Percentiles rank a stretch among this genome's conserved stretches.
Evolutionary conservation across 306 rosid genomes (phyloP).

Genomic region (Vigna radiata): DNA sequence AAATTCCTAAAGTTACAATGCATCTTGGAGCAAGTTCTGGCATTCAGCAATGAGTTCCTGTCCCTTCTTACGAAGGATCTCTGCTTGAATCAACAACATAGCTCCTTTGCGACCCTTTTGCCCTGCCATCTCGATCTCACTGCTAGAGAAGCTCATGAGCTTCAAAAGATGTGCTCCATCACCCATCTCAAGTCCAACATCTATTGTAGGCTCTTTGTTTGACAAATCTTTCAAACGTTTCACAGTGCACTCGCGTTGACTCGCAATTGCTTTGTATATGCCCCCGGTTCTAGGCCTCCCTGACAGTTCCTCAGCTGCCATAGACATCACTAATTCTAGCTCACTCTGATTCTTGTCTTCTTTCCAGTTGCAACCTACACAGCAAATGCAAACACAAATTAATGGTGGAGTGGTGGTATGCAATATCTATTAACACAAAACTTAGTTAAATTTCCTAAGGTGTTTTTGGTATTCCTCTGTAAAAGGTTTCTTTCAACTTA

Average conservation of each 20-base stretch:
- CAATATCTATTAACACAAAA: background rate
- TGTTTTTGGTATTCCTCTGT: background rate
- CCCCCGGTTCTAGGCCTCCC: slow-evolving; percentile 41
- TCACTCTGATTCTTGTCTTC: slow-evolving; percentile 33
- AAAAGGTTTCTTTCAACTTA: background rate
- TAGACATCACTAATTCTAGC: slow-evolving; percentile 21
- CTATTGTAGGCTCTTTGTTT: slow-evolving; percentile 31
- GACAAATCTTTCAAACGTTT: slow-evolving; percentile 42
- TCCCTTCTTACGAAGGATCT: slow-evolving; percentile 38
- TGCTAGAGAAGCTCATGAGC: slow-evolving; percentile 37
- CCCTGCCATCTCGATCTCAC: slow-evolving; percentile 37
- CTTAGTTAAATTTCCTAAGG: background rate
- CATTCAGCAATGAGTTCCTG: slow-evolving; percentile 22
- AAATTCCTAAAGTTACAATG: slow-evolving; percentile 9
- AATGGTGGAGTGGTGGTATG: background rate
- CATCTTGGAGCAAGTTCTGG: slow-evolving; percentile 19
- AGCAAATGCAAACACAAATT: background rate
- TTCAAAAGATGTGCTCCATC: slow-evolving; percentile 39
- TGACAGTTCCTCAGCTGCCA: slow-evolving; percentile 39
- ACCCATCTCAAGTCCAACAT: slow-evolving; percentile 48
- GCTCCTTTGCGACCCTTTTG: slow-evolving; percentile 42
- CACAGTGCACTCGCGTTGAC: slow-evolving; percentile 31
- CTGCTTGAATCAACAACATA: slow-evolving; percentile 45
- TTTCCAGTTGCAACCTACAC: slow-evolving; percentile 18
- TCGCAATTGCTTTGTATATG: slow-evolving; percentile 30